Evolutionary conservation across 2,329 filamentous ascomycete genomes (phyloP).

Genomic region (Elsinoe australis): DNA sequence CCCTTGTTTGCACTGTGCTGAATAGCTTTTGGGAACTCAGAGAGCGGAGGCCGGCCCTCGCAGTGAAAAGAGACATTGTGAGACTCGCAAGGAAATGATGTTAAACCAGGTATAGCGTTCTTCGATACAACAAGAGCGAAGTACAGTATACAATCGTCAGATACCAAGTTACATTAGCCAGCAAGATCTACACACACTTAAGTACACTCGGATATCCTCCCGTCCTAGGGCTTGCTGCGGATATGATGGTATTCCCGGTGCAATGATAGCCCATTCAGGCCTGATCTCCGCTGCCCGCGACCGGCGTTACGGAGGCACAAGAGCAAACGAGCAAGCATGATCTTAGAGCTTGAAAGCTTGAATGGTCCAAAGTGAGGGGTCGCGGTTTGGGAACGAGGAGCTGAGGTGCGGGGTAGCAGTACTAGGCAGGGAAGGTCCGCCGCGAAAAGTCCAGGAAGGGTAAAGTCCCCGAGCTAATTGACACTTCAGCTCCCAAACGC

Average conservation of each 20-base stretch:
- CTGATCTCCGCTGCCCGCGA: not conserved
- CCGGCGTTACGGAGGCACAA: slow-evolving; percentile 9
- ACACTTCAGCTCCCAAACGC: not conserved
- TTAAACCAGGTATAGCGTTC: not conserved
- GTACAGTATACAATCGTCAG: no score
- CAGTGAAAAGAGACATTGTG: not conserved
- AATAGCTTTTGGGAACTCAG: not conserved
- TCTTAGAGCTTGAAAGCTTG: no score
- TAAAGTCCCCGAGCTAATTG: slow-evolving; percentile 8
- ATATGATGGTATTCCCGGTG: not conserved
- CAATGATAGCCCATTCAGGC: not conserved
- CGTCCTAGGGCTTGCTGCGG: not conserved
- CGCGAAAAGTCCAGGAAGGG: not conserved
- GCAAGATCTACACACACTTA: not conserved
- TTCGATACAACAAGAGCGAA: no score
- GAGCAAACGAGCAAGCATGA: no score
- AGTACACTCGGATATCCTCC: no score
- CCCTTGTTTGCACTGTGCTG: not conserved
- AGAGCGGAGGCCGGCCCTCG: not conserved
- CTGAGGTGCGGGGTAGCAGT: not conserved
- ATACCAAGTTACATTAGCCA: not conserved
- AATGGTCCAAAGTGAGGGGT: slow-evolving; percentile 14
- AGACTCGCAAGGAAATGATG: not conserved
- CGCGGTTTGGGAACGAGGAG: not conserved
- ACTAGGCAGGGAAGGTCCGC: slow-evolving; percentile 9